phyloP scores from a whole-genome alignment of 768 basidiomycete genomes.

The Chalciporus sphaerocephalus region DNA sequence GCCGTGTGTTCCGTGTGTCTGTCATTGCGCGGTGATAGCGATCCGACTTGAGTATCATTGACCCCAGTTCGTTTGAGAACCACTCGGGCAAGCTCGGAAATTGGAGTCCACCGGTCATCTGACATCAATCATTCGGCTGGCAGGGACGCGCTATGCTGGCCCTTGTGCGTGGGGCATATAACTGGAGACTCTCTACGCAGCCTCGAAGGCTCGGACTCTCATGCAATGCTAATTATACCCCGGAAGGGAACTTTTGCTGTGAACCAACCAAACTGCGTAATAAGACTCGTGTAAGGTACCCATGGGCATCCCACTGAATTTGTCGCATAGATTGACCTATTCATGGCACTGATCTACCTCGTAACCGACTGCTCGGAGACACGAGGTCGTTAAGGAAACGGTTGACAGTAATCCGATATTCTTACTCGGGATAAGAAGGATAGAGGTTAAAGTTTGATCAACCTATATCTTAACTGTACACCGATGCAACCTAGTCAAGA shows the following conservation, averaged over 20 bases:
- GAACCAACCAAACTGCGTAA: neutral
- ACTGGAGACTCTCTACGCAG: neutral
- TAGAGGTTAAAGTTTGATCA: neutral
- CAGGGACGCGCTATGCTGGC: neutral
- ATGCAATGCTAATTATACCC: neutral
- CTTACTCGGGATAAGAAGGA: neutral
- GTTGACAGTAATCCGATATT: neutral
- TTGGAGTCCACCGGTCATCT: neutral
- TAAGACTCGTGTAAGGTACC: neutral
- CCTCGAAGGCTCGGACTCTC: too few species aligned
- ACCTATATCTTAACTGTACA: too few species aligned
- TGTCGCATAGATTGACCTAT: constrained; percentile 16
- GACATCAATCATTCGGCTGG: neutral
- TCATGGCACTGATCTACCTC: constrained; percentile 16
- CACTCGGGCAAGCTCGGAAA: neutral
- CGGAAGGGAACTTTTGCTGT: neutral
- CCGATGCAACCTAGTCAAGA: neutral
- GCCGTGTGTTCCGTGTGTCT: neutral
- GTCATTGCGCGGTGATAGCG: neutral
- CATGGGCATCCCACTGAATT: constrained; percentile 14
- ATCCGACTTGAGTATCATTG: neutral
- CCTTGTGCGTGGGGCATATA: neutral
- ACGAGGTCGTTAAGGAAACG: neutral
- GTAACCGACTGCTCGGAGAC: neutral
- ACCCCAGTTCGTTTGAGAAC: too few species aligned